These are phyloP conservation scores for Exidia glandulosa DNA, from an alignment of 768 basidiomycete species.

Conservation along the genomic window DNA sequence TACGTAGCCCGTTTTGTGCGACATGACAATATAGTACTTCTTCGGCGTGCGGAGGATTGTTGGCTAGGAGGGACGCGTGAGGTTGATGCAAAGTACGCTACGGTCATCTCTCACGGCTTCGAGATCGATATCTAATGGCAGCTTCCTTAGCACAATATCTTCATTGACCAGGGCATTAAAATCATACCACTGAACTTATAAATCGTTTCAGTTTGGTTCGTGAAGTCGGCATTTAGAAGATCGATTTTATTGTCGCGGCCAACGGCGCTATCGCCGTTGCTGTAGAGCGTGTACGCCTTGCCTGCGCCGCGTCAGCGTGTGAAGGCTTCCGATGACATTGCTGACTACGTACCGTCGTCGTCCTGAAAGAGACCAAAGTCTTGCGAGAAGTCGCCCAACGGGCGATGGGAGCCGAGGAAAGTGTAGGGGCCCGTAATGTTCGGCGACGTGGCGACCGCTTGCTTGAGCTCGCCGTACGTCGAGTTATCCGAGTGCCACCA, in stretches of 20 bases:
- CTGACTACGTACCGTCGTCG: not conserved
- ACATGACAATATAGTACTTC: conserved; percentile 1
- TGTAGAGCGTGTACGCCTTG: not conserved
- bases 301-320: not conserved
- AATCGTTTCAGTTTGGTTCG: not conserved
- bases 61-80: not conserved
- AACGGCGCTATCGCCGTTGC: not conserved
- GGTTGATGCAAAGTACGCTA: no score
- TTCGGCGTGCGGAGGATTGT: not conserved
- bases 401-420: not conserved
- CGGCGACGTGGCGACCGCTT: conserved; percentile 1
- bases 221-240: not conserved
- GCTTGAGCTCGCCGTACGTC: not conserved
- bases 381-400: not conserved
- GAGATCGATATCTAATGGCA: not conserved
- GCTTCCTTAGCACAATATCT: no score
- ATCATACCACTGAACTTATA: not conserved
- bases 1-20: conserved; percentile 2
- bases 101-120: not conserved
- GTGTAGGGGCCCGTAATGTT: conserved; percentile 2
- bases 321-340: not conserved
- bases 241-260: conserved; percentile 1
- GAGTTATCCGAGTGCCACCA: not conserved
- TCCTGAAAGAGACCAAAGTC: conserved; percentile 3
- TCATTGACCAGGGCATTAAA: no score